Evolutionary conservation across 1,284 basidiomycete species (phyloP), one percentile per base, ranked within the genome.

Genomic region (Moesziomyces sp.): DNA sequence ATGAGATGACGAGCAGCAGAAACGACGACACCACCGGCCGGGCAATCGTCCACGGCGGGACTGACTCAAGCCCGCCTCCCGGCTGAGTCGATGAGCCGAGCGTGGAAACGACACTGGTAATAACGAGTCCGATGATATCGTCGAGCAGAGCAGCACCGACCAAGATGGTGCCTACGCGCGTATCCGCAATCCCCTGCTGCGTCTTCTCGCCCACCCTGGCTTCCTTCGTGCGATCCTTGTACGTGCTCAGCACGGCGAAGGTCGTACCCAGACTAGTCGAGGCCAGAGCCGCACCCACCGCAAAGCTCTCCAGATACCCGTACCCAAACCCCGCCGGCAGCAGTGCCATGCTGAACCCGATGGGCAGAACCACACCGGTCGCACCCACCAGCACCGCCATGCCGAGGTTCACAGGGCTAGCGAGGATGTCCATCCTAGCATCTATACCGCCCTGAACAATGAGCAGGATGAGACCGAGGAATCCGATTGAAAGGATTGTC

Each of bases 211-310:
- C 11, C 10, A 13, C 11, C 30, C 30, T 13, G 4, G 10, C 26
- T 8, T 11, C 18, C 16, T 3, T 23, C 16, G 16, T 44, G 24
- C 19, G 33, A 8, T 7, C 23, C 18, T 52, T 56, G 48, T 53
- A 69, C 13, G 55, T 46, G 28, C 48, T 49, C 18, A 89, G 84
- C 1, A 88, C 86, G 30, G 86, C 85, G 47, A 89, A 86, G 0
- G 88, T 87, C 1, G 88, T 89, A 0, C 88, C 88, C 18, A 89
- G 85, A 5, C 86, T 87, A 0, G 88, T 89, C 0, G 87, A 86
- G 0, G 86, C 87, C 0, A 89, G 83, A 0, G 88, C 86, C 3
- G 88, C 86, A 1, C 88, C 88, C 0, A 87, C 86, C 0, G 87
- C 85, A 69, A 89, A 89, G 2, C 87, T 85, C 65, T 88, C 86